phyloP scores from a whole-genome alignment of 2,329 filamentous ascomycete species.

The Ilyonectria robusta region DNA sequence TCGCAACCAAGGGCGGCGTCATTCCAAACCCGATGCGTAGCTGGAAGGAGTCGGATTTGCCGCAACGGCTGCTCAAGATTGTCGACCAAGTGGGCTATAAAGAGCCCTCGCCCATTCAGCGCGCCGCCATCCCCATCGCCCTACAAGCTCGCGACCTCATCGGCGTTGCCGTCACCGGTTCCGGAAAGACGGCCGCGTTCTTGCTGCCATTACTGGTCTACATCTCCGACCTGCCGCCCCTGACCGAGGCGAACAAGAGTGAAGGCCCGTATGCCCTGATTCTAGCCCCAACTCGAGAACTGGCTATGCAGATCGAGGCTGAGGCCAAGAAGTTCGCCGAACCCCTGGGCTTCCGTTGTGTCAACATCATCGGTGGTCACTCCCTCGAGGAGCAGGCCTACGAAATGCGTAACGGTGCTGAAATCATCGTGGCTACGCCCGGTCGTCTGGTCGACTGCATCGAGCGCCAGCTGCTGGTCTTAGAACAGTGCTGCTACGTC shows the following conservation, averaged over 20 bases:
- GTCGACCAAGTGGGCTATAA: conserved; percentile 89
- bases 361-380: conserved; percentile 98
- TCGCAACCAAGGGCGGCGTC: conserved; percentile 90
- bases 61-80: conserved; percentile 83
- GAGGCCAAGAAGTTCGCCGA: conserved; percentile 94
- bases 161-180: conserved; percentile 97
- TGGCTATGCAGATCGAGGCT: conserved; percentile 96
- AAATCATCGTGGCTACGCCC: conserved; percentile 98
- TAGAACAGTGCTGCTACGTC: conserved; percentile 97
- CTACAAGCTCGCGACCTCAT: conserved; percentile 95
- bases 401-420: conserved; percentile 90
- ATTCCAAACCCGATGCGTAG: conserved; percentile 97
- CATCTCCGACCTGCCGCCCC: conserved; percentile 88
- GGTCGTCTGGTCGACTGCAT: conserved; percentile 98
- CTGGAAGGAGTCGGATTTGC: conserved; percentile 89
- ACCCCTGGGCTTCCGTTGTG: conserved; percentile 92
- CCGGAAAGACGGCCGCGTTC: conserved; percentile 97
- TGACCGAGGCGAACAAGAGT: conserved; percentile 89
- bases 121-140: conserved; percentile 95
- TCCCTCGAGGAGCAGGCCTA: conserved; percentile 94
- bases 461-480: conserved; percentile 89
- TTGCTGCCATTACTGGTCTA: conserved; percentile 93
- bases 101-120: conserved; percentile 92
- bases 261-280: conserved; percentile 98
- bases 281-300: conserved; percentile 93